Evolutionary conservation across 2,329 filamentous ascomycete genomes (phyloP).

Genomic region (Didymosphaeria variabile): DNA sequence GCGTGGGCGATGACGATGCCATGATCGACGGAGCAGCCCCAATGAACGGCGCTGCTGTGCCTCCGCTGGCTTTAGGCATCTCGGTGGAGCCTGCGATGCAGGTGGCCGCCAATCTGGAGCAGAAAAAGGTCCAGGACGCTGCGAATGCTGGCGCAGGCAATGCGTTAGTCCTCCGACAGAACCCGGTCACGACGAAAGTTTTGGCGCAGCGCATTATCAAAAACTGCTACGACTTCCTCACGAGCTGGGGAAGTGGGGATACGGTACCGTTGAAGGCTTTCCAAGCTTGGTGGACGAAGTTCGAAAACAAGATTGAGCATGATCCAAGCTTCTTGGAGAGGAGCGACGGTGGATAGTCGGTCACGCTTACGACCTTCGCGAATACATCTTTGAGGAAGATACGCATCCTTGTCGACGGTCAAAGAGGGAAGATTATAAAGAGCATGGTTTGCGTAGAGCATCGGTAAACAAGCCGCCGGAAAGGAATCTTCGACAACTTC

Average conservation of each 20-base stretch:
- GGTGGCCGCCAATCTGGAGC: conserved; percentile 75
- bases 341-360: conserved; percentile 58
- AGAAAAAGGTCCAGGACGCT: conserved; percentile 59
- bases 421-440: background rate
- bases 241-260: conserved; percentile 82
- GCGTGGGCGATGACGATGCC: conserved; percentile 58
- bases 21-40: conserved; percentile 54
- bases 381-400: background rate
- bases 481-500: background rate
- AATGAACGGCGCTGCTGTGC: conserved; percentile 24
- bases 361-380: background rate
- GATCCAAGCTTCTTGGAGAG: conserved; percentile 91
- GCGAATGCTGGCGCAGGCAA: conserved; percentile 36
- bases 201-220: conserved; percentile 94
- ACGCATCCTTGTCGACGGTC: background rate
- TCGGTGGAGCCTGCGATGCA: conserved; percentile 78
- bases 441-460: background rate
- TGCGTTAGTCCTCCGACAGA: conserved; percentile 49
- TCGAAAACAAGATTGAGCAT: conserved; percentile 83
- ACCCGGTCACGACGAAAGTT: conserved; percentile 72
- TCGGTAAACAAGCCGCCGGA: background rate
- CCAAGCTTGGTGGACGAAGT: conserved; percentile 97
- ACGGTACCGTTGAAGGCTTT: conserved; percentile 95
- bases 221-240: conserved; percentile 96
- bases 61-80: conserved; percentile 75